A percentile compares a stretch with the other conserved stretches of the same genome.
phyloP scores from a whole-genome alignment of 2,329 filamentous ascomycete genomes.

The Aspergillus sojae region DNA sequence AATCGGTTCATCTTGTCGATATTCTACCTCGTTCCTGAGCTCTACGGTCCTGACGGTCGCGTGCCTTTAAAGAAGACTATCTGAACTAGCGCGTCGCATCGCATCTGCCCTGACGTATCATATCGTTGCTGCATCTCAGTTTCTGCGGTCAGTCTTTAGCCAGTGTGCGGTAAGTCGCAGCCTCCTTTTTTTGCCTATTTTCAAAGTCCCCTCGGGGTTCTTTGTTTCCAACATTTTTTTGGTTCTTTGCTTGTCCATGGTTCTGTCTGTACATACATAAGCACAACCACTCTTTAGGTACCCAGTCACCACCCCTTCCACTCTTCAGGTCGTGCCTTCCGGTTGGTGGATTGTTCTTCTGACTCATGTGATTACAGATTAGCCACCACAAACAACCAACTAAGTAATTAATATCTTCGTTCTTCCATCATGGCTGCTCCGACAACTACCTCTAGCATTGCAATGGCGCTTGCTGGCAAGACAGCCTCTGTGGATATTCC shows the following conservation, averaged over 20 bases:
- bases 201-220: background rate
- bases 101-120: slow-evolving; percentile 19
- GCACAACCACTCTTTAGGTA: slow-evolving; percentile 1
- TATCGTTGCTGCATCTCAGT: slow-evolving; percentile 20
- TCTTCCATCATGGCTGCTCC: slow-evolving; percentile 47
- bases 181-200: background rate
- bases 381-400: slow-evolving; percentile 19
- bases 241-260: slow-evolving; percentile 8
- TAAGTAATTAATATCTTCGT: slow-evolving; percentile 5
- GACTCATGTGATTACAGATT: slow-evolving; percentile 28
- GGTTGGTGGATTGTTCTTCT: slow-evolving; percentile 20
- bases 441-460: slow-evolving; percentile 48
- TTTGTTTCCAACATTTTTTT: background rate
- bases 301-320: slow-evolving; percentile 6
- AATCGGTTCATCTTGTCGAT: background rate
- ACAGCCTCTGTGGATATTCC: slow-evolving; percentile 54
- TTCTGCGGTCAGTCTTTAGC: slow-evolving; percentile 7
- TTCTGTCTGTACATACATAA: slow-evolving; percentile 5
- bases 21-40: background rate
- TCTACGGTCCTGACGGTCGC: slow-evolving; percentile 15
- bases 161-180: slow-evolving; percentile 18
- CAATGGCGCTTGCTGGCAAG: slow-evolving; percentile 54
- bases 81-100: slow-evolving; percentile 26
- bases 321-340: slow-evolving; percentile 7
- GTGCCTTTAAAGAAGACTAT: slow-evolving; percentile 17